Evolutionary conservation across 345 rosid species (phyloP).

Genomic region (Viola odorata): DNA sequence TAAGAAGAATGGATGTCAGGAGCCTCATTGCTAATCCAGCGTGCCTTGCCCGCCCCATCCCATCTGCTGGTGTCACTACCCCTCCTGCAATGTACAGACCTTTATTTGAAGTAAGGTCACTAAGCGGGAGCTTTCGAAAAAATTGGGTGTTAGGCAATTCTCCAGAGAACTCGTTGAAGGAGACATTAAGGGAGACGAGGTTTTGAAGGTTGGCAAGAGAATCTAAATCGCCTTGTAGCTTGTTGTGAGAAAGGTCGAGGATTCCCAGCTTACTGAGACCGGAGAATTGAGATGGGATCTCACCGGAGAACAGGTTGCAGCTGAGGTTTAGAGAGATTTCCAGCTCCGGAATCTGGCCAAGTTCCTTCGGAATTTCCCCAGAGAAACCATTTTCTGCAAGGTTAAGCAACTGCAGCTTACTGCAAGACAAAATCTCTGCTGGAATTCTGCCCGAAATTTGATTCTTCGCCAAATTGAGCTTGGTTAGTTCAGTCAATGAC

Average conservation of each 20-base stretch:
- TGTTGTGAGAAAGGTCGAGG: constrained; percentile 82
- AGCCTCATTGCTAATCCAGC: constrained; percentile 49
- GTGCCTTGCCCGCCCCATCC: constrained; percentile 22
- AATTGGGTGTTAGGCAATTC: constrained; percentile 76
- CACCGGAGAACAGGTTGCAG: constrained; percentile 61
- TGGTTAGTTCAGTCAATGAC: constrained; percentile 57
- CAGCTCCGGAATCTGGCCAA: constrained; percentile 66
- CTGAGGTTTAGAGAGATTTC: constrained; percentile 90
- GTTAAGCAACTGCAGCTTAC: constrained; percentile 64
- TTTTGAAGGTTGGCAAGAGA: constrained; percentile 63
- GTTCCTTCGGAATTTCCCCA: constrained; percentile 71
- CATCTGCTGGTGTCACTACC: constrained; percentile 35
- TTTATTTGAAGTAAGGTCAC: constrained; percentile 61
- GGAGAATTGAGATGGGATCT: constrained; percentile 64
- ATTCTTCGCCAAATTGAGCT: constrained; percentile 69
- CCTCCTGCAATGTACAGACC: constrained; percentile 54
- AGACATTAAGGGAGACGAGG: constrained; percentile 86
- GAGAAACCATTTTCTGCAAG: constrained; percentile 64
- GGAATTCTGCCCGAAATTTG: constrained; percentile 66
- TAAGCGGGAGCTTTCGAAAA: constrained; percentile 68
- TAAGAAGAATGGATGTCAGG: constrained; percentile 55
- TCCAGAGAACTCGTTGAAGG: constrained; percentile 86
- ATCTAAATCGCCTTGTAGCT: constrained; percentile 53
- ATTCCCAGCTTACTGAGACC: constrained; percentile 63
- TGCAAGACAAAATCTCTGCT: constrained; percentile 58